Evolutionary conservation across 805 yeast species (phyloP), one percentile per base, ranked within the genome.

Genomic region (Teunomyces tritomae): DNA sequence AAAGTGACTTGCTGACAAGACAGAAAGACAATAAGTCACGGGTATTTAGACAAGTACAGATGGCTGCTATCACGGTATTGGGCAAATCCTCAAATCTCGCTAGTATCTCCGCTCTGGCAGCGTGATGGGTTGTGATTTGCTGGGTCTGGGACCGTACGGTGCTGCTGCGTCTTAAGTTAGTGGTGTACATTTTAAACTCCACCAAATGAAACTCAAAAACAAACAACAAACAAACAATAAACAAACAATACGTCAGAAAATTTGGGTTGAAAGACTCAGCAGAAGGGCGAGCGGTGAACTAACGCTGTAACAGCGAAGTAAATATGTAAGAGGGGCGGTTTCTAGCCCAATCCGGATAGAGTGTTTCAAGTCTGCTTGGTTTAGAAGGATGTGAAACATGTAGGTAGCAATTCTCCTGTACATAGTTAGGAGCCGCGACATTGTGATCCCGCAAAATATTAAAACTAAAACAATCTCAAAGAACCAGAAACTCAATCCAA

Each of bases 11-110:
- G 37, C 63, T 55, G 4, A 58, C 44, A 5, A 56, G 28, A 28
- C 65, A 58, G 6, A 63, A 37, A 20, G 47, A 57, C 17, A 62
- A 50, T 26, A 67, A 50, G 43, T 64, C 66, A 7, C 45, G 28
- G 5, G 63, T 57, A 20, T 47, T 43, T 5, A 64, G 52, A 30
- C 45, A 48, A 11, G 54, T 48, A 37, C 62, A 65, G 8, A 64
- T 58, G 24, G 46, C 41, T 8, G 39, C 46, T 10, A 64, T 45
- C 7, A 58, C 43, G 1, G 45, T 41, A 7, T 55, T 43, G 3
- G 69, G 68, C 14, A 64, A 55, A 43, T 40, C 48, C 32, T 63
- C 65, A 7, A 61, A 36, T 8, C 28, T 33, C 33, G 13, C 39
- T 32, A 32, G 34, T 27, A 20, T 20, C 24, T 20, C 24, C 20